Evolutionary conservation across 805 yeast species (phyloP), one percentile per base, ranked within the genome.

Genomic region (Metschnikowia henanensis): DNA sequence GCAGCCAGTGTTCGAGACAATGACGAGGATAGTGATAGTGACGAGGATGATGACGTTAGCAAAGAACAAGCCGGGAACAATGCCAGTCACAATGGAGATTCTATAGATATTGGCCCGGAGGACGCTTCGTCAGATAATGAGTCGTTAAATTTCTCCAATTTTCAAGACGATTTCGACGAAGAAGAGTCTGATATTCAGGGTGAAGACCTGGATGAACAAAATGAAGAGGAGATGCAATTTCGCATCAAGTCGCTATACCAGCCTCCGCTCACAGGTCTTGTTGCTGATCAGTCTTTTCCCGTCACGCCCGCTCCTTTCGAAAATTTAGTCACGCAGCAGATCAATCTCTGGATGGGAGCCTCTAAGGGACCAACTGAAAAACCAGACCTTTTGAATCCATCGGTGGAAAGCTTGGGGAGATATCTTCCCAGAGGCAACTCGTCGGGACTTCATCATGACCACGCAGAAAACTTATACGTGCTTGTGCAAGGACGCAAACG

Each of bases 381-480:
- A 31, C 45, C 52, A 9, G 55, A 54, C 25, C 35, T 37, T 13
- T 39, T 33, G 26, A 29, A 39, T 35, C 57, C 64, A 15, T 35
- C 48, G 6, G 15, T 28, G 6, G 49, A 49, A 18, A 76, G 77
- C 1, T 58, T 81, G 4, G 87, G 87, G 1, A 76, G 79, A 55
- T 64, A 64, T 18, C 61, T 83, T 0, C 84, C 88, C 1, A 68
- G 70, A 1, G 84, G 84, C 2, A 69, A 81, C 0, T 82, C 89
- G 0, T 82, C 90, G 1, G 92, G 92, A 0, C 63, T 85, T 10
- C 92, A 85, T 53, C 92, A 85, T 58, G 92, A 85, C 58, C 91
- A 84, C 61, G 87, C 91, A 1, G 91, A 84, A 57, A 85, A 85
- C 55, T 64, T 85, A 28, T 85, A 85, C 57, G 68, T 84, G 4